Conservation (phyloP, 116 monocot genomes). For the Trichopus zeylanicus region DNA sequence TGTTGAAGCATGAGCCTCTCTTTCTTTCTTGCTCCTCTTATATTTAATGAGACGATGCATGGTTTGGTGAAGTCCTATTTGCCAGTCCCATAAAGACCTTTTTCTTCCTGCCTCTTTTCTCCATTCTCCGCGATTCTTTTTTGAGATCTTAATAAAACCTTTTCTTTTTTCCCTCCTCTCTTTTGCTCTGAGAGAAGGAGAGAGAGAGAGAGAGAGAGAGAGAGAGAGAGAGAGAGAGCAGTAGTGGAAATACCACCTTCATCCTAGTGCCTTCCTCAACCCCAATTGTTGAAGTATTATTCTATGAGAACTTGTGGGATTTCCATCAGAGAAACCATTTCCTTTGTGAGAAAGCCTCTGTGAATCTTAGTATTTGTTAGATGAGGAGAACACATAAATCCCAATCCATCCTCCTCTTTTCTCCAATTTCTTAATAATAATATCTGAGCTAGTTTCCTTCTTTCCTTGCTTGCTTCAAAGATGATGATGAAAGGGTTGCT, state of each 20-base stretch:
- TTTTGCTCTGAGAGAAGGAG: constrained; percentile 1
- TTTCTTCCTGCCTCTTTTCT: constrained; percentile 2
- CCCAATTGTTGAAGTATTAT: not conserved
- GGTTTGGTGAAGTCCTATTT: constrained; percentile 10
- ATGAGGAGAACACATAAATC: not conserved
- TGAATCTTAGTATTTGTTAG: no score
- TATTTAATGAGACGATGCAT: not conserved
- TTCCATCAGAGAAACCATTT: not conserved
- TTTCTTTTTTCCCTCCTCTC: constrained; percentile 1
- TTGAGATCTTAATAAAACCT: not conserved
- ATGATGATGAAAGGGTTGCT: constrained; percentile 22
- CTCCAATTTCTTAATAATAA: not conserved
- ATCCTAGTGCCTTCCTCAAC: not conserved
- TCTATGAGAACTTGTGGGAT: not conserved
- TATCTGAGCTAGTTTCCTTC: not conserved
- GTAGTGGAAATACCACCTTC: constrained; percentile 2
- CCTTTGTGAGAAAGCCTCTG: not conserved
- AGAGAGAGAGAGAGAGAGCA: not conserved
- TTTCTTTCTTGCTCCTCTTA: not conserved
- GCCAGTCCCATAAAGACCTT: not conserved
- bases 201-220: not conserved
- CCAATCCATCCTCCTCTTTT: not conserved
- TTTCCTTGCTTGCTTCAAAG: not conserved
- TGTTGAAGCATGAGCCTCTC: not conserved
- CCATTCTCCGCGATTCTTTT: constrained; percentile 3